A percentile compares a stretch with the other conserved stretches of the same genome.
Conservation (phyloP, 345 rosid genomes). For the Mallotus nudiflorus region DNA sequence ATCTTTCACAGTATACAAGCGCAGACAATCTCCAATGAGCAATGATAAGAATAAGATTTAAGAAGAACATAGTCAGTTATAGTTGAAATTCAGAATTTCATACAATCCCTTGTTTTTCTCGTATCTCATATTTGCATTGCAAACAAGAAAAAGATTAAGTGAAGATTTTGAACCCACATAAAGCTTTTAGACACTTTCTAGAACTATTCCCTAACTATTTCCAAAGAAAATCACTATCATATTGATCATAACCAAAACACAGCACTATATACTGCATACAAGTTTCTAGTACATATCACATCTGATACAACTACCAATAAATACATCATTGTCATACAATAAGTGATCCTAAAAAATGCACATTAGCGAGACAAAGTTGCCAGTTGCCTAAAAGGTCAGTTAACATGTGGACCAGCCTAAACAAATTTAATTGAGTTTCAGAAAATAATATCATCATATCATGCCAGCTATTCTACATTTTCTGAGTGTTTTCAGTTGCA, state of each 20-base stretch:
- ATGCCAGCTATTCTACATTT: not conserved
- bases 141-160: not conserved
- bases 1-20: not conserved
- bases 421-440: not conserved
- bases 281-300: too few relatives aligned
- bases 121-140: too few relatives aligned
- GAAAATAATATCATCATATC: not conserved
- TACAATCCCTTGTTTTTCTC: conserved; percentile 4
- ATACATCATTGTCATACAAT: too few relatives aligned
- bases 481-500: not conserved
- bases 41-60: not conserved
- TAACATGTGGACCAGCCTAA: not conserved
- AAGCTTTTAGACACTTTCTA: conserved; percentile 7
- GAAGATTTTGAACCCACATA: conserved; percentile 4
- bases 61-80: not conserved
- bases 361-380: not conserved
- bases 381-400: not conserved
- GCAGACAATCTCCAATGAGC: not conserved
- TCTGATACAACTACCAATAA: too few relatives aligned
- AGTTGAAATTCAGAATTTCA: not conserved
- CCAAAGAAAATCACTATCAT: too few relatives aligned
- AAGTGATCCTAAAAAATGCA: not conserved
- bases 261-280: too few relatives aligned
- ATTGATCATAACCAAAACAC: too few relatives aligned
- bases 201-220: not conserved